Evolutionary conservation across 345 rosid genomes (phyloP), one percentile per base, ranked within the genome.

Genomic region (Carallia pectinifolia): DNA sequence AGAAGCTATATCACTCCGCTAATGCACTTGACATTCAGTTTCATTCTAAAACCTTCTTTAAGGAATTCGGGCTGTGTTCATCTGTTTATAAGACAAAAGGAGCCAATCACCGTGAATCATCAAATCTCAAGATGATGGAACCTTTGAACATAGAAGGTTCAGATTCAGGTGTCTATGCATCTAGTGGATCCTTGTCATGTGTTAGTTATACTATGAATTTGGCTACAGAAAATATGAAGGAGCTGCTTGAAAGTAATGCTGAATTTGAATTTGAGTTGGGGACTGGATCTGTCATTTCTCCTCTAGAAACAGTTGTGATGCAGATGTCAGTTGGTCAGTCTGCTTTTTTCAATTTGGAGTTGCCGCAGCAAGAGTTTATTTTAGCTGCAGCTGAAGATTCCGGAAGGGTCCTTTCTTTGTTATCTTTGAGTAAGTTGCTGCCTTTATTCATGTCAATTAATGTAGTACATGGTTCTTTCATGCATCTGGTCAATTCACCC

Each of bases 261-360:
- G 97, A 84, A 67, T 85, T 92, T 82, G 97, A 90, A 77, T 92
- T 92, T 87, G 97, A 95, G 90, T 79, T 89, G 67, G 99, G 99
- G 27, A 62, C 86, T 67, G 93, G 93, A 71, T 87, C 97, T 0
- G 89, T 95, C 66, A 64, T 79, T 80, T 52, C 86, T 67, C 61
- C 64, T 64, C 77, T 89, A 65, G 97, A 95, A 80, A 70, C 78
- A 68, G 90, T 83, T 84, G 85, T 85, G 33, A 72, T 82, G 39
- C 90, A 85, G 84, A 79, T 95, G 92, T 87, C 95, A 71, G 90
- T 89, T 50, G 96, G 99, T 71, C 96, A 95, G 71, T 86, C 83
- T 76, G 90, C 90, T 40, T 74, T 68, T 79, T 84, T 85, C 78
- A 77, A 37, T 61, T 67, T 79, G 37, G 73, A 82, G 47, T 76